Conservation (phyloP, 192 early-diverging fungal genomes). For the Umbelopsis sp. region DNA sequence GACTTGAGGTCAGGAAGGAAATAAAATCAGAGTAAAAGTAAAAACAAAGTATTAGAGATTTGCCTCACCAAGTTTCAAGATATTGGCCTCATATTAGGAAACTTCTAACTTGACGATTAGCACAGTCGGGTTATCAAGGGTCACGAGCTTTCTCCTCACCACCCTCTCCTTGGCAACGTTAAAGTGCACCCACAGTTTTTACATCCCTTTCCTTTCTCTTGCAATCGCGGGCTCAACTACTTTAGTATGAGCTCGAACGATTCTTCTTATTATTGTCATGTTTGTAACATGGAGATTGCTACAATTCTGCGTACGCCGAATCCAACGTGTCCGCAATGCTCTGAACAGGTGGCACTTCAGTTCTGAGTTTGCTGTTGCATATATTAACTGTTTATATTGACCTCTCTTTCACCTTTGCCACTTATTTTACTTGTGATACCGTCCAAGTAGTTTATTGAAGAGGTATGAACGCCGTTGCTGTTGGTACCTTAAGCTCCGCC, state of each 20-base stretch:
- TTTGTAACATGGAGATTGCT: neutral
- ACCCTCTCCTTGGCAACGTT: neutral
- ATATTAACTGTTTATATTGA: neutral
- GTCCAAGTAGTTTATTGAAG: neutral
- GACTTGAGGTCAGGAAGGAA: constrained; percentile 63
- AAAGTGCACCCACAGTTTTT: no score
- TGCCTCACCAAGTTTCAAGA: neutral
- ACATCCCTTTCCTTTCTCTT: no score
- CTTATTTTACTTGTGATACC: neutral
- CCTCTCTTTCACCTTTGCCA: neutral
- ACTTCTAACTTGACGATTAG: neutral
- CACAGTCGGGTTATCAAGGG: neutral
- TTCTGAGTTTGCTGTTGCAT: no score
- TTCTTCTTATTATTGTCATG: neutral
- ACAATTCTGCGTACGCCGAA: neutral
- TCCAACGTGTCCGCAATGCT: neutral
- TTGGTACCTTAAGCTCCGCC: neutral
- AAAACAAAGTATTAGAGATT: neutral
- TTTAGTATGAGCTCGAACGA: neutral
- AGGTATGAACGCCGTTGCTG: neutral
- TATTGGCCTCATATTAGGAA: neutral
- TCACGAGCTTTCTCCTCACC: neutral
- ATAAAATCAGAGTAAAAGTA: constrained; percentile 24
- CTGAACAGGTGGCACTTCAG: neutral
- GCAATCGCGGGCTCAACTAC: no score